Evolutionary conservation across 495 filamentous ascomycete species (phyloP).

Genomic region (Niebla homalea): DNA sequence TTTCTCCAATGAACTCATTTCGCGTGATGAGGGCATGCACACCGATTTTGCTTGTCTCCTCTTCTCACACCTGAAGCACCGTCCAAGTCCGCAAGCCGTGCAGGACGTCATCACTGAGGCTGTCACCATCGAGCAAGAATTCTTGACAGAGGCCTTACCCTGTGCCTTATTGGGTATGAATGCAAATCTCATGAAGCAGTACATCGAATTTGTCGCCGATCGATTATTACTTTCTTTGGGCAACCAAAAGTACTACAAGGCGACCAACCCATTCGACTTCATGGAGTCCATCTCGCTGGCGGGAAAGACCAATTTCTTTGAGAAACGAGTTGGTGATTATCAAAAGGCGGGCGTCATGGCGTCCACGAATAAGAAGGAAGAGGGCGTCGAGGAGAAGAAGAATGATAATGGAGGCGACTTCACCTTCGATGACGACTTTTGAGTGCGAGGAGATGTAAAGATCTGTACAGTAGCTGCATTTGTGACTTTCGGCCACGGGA

Average conservation of each 20-base stretch:
- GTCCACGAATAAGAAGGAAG: constrained; percentile 67
- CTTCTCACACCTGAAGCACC: constrained; percentile 87
- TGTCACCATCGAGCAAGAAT: constrained; percentile 91
- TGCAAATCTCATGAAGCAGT: constrained; percentile 92
- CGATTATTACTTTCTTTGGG: constrained; percentile 84
- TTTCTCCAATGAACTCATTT: constrained; percentile 99
- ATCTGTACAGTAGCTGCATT: too few relatives aligned
- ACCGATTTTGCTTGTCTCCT: constrained; percentile 97
- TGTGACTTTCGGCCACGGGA: too few relatives aligned
- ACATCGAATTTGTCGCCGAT: constrained; percentile 98
- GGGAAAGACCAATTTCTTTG: constrained; percentile 99
- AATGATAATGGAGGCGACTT: constrained; percentile 66
- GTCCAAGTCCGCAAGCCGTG: constrained; percentile 67
- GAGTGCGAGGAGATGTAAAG: too few relatives aligned
- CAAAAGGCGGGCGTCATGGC: constrained; percentile 99
- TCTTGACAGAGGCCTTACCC: constrained; percentile 89
- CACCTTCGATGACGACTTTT: constrained; percentile 95
- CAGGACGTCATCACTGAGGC: constrained; percentile 86
- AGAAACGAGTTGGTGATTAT: constrained; percentile 99
- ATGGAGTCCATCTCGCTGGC: constrained; percentile 99
- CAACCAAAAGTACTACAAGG: constrained; percentile 84
- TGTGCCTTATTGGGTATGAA: constrained; percentile 95
- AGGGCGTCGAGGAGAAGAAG: constrained; percentile 40
- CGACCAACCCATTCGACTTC: constrained; percentile 96
- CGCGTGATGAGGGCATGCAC: constrained; percentile 97